These are phyloP conservation scores for Malassezia pachydermatis DNA, from an alignment of 1,284 basidiomycete species.

Conservation along the genomic window DNA sequence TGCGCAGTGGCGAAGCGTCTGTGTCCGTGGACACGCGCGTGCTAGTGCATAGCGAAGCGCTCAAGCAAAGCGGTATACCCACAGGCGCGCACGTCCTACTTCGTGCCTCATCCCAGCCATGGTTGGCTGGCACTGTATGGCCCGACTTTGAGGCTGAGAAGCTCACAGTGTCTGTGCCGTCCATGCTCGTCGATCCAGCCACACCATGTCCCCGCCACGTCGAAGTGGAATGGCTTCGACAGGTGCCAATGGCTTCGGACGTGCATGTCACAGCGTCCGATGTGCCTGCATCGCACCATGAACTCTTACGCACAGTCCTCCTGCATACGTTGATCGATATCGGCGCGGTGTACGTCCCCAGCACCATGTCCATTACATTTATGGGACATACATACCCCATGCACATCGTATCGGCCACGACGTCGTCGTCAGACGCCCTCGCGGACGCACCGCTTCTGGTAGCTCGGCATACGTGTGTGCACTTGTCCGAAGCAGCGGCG, in stretches of 20 bases:
- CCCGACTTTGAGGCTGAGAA: conserved; percentile 32
- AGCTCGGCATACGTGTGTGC: conserved; percentile 31
- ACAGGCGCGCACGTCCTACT: conserved; percentile 64
- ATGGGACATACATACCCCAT: conserved; percentile 9
- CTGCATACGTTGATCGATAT: conserved; percentile 17
- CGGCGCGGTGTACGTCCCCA: conserved; percentile 19
- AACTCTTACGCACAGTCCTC: conserved; percentile 18
- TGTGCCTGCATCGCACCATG: conserved; percentile 19
- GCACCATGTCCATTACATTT: conserved; percentile 21
- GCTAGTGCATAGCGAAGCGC: conserved; percentile 58
- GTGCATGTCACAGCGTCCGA: too few relatives aligned
- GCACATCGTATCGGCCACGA: neutral
- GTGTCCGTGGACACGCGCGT: conserved; percentile 51
- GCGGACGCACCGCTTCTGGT: conserved; percentile 25
- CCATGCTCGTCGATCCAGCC: neutral
- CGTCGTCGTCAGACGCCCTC: too few relatives aligned
- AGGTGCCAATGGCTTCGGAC: too few relatives aligned
- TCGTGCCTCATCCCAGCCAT: conserved; percentile 13
- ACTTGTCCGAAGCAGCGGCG: conserved; percentile 19
- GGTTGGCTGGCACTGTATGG: conserved; percentile 37
- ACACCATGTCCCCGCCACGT: neutral
- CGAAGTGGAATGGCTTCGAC: neutral
- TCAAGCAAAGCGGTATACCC: conserved; percentile 58
- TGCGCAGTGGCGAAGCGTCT: conserved; percentile 2
- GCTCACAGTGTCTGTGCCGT: conserved; percentile 13